phyloP scores from a whole-genome alignment of 2,329 filamentous ascomycete species.

The Rhinocladiella similis region DNA sequence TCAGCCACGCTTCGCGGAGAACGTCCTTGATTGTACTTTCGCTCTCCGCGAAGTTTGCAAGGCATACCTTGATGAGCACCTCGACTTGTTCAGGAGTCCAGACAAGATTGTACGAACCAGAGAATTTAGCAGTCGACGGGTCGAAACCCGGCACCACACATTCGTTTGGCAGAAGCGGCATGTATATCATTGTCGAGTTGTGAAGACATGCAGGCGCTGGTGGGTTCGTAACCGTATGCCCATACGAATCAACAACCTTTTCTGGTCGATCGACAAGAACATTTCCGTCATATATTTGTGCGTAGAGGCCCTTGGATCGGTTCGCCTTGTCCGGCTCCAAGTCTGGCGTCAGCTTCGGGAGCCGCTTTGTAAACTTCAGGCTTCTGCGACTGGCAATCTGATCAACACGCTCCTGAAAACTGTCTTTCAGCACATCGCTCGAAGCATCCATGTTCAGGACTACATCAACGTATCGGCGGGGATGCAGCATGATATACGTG shows the following conservation, averaged over 20 bases:
- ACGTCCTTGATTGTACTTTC: conserved; percentile 14
- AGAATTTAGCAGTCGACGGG: conserved; percentile 20
- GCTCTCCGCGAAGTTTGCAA: conserved; percentile 12
- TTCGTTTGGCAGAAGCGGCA: conserved; percentile 19
- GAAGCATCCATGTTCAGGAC: conserved; percentile 23
- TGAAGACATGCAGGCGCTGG: conserved; percentile 10
- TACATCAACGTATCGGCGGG: conserved; percentile 14
- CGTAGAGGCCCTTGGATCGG: conserved; percentile 15
- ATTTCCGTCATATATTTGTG: conserved; percentile 18
- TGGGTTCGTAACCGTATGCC: conserved; percentile 13
- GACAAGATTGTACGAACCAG: conserved; percentile 20
- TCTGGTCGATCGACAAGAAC: conserved; percentile 9
- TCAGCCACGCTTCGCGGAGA: conserved; percentile 14
- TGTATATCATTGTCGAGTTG: conserved; percentile 19
- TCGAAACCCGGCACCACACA: conserved; percentile 14
- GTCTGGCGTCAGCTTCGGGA: conserved; percentile 7
- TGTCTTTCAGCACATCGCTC: conserved; percentile 20
- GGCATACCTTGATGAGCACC: conserved; percentile 17
- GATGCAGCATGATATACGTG: conserved; percentile 20
- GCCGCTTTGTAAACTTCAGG: conserved; percentile 12
- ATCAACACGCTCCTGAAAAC: conserved; percentile 20
- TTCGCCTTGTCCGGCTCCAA: conserved; percentile 5
- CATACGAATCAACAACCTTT: conserved; percentile 18
- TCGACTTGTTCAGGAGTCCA: conserved; percentile 19
- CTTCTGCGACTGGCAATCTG: conserved; percentile 16